These are phyloP conservation scores for Solanum hybrid DNA, from an alignment of 305 asterid species.

Conservation along the genomic window DNA sequence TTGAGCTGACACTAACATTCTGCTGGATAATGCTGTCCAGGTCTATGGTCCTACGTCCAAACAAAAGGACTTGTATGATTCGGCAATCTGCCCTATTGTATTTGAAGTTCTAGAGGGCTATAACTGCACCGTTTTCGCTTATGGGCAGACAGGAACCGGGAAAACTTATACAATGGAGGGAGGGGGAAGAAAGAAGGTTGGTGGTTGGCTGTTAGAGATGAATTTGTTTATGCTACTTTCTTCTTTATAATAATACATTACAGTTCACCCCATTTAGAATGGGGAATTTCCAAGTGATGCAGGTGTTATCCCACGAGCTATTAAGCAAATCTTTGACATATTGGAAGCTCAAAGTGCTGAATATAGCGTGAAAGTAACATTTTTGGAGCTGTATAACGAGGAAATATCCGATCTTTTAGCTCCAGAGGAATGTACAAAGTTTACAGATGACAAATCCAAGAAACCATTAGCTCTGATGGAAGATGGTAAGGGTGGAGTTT, in stretches of 20 bases:
- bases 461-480: constrained; percentile 97
- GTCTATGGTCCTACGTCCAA: constrained; percentile 88
- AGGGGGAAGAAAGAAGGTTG: constrained; percentile 90
- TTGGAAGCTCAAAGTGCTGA: constrained; percentile 91
- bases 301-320: constrained; percentile 99
- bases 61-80: constrained; percentile 88
- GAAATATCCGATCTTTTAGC: constrained; percentile 96
- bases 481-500: constrained; percentile 97
- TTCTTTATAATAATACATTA: background rate
- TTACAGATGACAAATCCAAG: constrained; percentile 80
- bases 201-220: constrained; percentile 2
- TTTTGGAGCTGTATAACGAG: constrained; percentile 89
- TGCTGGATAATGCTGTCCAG: constrained; percentile 28
- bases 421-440: constrained; percentile 68
- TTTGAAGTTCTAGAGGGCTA: constrained; percentile 95
- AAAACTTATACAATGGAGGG: constrained; percentile 99
- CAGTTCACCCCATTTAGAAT: constrained; percentile 41
- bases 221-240: background rate
- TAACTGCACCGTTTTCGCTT: constrained; percentile 96
- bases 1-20: background rate
- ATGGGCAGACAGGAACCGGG: constrained; percentile 99
- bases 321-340: constrained; percentile 79
- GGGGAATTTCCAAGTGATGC: constrained; percentile 97
- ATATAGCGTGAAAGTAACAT: constrained; percentile 92
- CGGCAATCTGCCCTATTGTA: constrained; percentile 79